phyloP scores from a whole-genome alignment of 768 basidiomycete species.

The Tricholoma saponaceum region DNA sequence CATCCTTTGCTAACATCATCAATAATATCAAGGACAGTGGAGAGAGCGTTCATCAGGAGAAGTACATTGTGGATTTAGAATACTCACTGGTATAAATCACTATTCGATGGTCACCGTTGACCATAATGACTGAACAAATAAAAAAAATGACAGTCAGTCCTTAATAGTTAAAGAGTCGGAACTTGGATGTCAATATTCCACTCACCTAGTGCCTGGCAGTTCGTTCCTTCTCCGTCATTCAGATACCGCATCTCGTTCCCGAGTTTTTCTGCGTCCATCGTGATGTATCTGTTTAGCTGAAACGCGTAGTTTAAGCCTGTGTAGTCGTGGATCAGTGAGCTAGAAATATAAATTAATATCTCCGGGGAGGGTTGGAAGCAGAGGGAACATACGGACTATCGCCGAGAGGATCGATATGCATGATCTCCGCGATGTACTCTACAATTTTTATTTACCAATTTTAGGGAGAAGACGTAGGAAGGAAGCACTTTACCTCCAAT shows the following conservation, averaged over 20 bases:
- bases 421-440: constrained; percentile 42
- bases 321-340: constrained; percentile 5
- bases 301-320: constrained; percentile 10
- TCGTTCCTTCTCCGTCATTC: constrained; percentile 16
- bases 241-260: constrained; percentile 23
- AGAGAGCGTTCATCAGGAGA: background rate
- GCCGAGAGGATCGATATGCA: too few relatives aligned
- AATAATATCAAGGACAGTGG: background rate
- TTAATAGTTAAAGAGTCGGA: too few relatives aligned
- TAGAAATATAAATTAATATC: background rate
- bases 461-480: background rate
- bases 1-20: constrained; percentile 13
- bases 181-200: background rate
- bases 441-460: background rate
- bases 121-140: constrained; percentile 7
- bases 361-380: background rate
- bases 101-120: constrained; percentile 21
- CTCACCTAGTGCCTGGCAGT: constrained; percentile 16
- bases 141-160: too few relatives aligned
- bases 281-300: background rate
- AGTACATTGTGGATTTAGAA: background rate
- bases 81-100: constrained; percentile 14
- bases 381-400: constrained; percentile 1
- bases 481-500: constrained; percentile 21
- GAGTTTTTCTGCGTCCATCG: constrained; percentile 15